These are phyloP conservation scores for Pelagophyceae sp. DNA, from an alignment of 352 stramenopile genomes.

Conservation along the genomic window DNA sequence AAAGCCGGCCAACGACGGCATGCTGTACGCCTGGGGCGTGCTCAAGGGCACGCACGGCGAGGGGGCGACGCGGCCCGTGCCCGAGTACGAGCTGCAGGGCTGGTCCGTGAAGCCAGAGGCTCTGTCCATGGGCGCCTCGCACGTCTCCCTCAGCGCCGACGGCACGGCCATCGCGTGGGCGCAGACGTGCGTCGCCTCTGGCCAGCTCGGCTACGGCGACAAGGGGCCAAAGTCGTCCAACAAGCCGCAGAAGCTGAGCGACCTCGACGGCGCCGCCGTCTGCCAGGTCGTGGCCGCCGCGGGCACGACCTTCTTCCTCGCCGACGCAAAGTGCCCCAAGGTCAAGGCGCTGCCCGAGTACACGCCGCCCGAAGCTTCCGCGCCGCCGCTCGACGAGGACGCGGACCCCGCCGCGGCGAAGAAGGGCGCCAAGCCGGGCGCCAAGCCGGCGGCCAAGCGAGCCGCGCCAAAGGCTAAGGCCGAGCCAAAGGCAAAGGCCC, in stretches of 20 bases:
- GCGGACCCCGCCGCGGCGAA: not conserved
- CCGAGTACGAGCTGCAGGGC: conserved; percentile 13
- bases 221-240: not conserved
- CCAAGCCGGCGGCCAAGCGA: too few species aligned
- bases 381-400: not conserved
- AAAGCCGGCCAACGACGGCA: not conserved
- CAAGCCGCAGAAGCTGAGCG: conserved; percentile 1
- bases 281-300: not conserved
- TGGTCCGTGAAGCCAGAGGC: not conserved
- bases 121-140: not conserved
- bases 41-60: conserved; percentile 20
- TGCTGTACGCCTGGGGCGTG: conserved; percentile 16
- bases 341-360: not conserved
- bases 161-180: conserved; percentile 8
- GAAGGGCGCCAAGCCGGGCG: not conserved
- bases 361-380: not conserved
- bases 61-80: not conserved
- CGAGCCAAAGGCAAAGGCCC: not conserved
- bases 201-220: conserved; percentile 14
- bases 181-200: not conserved
- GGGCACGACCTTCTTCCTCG: conserved; percentile 1
- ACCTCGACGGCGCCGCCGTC: not conserved
- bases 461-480: not conserved
- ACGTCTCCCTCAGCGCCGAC: conserved; percentile 7
- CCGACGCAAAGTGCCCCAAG: not conserved